These are phyloP conservation scores for Ophiostoma tasmaniense DNA, from an alignment of 2,329 filamentous ascomycete genomes.

Conservation along the genomic window DNA sequence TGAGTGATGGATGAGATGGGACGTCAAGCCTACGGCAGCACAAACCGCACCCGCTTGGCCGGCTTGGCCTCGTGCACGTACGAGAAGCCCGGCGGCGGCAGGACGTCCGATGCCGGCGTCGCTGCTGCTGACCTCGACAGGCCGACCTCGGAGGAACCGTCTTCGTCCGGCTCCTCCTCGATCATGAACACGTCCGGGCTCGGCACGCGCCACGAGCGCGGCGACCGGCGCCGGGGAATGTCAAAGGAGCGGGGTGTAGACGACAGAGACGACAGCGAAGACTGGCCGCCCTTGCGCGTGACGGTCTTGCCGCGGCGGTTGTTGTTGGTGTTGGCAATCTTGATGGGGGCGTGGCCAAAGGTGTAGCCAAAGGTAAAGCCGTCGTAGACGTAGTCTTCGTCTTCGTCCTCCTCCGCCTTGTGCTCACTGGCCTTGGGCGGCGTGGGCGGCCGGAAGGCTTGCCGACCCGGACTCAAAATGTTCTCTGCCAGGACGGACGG, in stretches of 20 bases:
- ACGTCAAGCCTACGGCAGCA: constrained; percentile 12
- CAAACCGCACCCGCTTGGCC: constrained; percentile 25
- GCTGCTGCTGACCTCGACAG: background rate
- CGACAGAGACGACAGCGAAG: background rate
- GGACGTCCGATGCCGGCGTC: background rate
- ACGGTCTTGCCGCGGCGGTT: constrained; percentile 7
- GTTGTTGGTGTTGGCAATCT: constrained; percentile 22
- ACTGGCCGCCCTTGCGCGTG: background rate
- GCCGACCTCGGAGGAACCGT: background rate
- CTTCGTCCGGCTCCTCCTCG: constrained; percentile 41
- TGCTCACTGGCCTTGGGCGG: constrained; percentile 21
- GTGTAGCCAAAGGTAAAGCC: constrained; percentile 33
- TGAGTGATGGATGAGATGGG: too few relatives aligned
- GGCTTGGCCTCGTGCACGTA: background rate
- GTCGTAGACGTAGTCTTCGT: constrained; percentile 30
- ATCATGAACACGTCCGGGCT: constrained; percentile 54
- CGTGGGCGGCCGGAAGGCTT: constrained; percentile 33
- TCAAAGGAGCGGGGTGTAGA: background rate
- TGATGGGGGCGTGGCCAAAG: constrained; percentile 26
- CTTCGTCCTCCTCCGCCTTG: too few relatives aligned
- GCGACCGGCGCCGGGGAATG: constrained; percentile 29
- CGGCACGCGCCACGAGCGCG: constrained; percentile 47
- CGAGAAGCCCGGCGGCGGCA: background rate
- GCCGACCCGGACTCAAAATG: constrained; percentile 34
- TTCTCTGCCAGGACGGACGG: constrained; percentile 45